Conservation (phyloP, 148 eudicot genomes). For the Linanthus parryae region DNA sequence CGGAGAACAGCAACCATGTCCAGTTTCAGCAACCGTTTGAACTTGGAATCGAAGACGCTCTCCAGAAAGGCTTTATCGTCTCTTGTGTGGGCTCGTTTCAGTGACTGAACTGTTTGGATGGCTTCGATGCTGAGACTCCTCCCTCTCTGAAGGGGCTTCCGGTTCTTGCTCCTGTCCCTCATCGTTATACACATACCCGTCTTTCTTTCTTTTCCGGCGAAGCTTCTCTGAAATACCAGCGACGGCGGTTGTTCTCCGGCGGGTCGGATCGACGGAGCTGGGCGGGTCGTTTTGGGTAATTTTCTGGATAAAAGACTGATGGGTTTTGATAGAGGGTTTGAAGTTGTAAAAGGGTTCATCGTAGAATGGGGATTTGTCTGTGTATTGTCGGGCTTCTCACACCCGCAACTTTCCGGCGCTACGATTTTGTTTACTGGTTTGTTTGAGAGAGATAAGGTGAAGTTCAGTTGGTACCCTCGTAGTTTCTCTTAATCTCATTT, state of each 20-base stretch:
- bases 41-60: constrained; percentile 23
- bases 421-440: no score
- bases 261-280: neutral
- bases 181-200: constrained; percentile 16
- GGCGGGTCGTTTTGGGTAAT: no score
- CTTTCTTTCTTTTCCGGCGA: neutral
- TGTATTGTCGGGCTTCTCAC: no score
- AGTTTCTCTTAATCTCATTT: no score
- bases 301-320: no score
- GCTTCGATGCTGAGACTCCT: constrained; percentile 60
- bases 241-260: neutral
- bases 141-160: constrained; percentile 60
- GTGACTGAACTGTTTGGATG: constrained; percentile 50
- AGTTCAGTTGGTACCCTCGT: no score
- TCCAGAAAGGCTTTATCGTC: constrained; percentile 14
- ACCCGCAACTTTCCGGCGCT: no score
- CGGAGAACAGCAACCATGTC: constrained; percentile 67
- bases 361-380: no score
- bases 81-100: constrained; percentile 35
- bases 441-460: no score
- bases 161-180: constrained; percentile 73
- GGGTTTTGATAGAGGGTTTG: no score
- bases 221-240: neutral
- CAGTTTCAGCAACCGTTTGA: constrained; percentile 40
- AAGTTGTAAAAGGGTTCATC: no score